Percentiles rank a stretch among this genome's conserved stretches.
Evolutionary conservation across 495 filamentous ascomycete species (phyloP).

Genomic region (Xylaria venustula): DNA sequence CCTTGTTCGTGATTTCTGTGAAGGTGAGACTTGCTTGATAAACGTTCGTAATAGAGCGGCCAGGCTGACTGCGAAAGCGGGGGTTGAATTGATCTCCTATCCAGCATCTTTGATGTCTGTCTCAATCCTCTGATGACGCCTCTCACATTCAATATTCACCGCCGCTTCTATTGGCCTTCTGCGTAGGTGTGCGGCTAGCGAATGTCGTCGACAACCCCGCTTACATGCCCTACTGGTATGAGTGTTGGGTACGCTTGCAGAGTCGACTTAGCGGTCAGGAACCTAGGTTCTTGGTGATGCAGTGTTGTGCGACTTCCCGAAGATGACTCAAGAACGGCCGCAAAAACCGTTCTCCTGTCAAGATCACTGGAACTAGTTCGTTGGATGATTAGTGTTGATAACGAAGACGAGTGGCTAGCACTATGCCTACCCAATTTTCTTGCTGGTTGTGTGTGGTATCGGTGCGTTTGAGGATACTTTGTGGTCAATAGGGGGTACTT

Average conservation of each 20-base stretch:
- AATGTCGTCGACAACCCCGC: conserved; percentile 26
- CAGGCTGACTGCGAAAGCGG: conserved; percentile 19
- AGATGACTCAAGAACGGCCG: conserved; percentile 31
- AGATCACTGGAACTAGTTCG: conserved; percentile 10
- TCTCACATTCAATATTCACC: conserved; percentile 22
- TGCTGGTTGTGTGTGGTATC: neutral
- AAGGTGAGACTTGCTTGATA: conserved; percentile 22
- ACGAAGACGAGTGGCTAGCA: conserved; percentile 3
- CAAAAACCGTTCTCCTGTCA: conserved; percentile 14
- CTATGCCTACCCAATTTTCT: too few relatives aligned
- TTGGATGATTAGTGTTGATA: neutral
- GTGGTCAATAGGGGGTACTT: conserved; percentile 1
- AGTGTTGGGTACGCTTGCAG: conserved; percentile 34
- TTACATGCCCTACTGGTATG: conserved; percentile 8
- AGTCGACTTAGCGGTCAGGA: conserved; percentile 29
- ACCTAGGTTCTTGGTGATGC: conserved; percentile 32
- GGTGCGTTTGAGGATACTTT: conserved; percentile 8
- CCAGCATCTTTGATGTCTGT: conserved; percentile 27
- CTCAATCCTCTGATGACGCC: conserved; percentile 15
- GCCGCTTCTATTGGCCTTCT: conserved; percentile 24
- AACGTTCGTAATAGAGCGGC: conserved; percentile 16
- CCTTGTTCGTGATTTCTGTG: conserved; percentile 14
- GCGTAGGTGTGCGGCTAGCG: conserved; percentile 18
- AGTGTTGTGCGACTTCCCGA: conserved; percentile 33
- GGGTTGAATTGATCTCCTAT: conserved; percentile 24